Evolutionary conservation across 345 rosid species (phyloP).

Genomic region (Syzygium oleosum): DNA sequence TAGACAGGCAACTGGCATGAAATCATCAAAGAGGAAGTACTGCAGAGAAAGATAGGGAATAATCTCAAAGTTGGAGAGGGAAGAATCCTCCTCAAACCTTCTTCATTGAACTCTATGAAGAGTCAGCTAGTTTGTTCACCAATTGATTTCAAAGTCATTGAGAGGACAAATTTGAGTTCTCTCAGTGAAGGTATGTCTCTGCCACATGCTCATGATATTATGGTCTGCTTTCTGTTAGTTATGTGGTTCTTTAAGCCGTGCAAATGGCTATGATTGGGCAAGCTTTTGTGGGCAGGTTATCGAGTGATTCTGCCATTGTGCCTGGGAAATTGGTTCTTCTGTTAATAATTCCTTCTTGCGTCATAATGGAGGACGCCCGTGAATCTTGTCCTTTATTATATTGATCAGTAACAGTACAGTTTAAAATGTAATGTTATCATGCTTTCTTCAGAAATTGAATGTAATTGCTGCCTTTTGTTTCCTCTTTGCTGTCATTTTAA

Average conservation of each 20-base stretch:
- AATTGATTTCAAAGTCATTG: conserved; percentile 49
- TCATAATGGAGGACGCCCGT: neutral
- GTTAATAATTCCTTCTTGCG: neutral
- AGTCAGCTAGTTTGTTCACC: conserved; percentile 41
- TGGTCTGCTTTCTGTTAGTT: neutral
- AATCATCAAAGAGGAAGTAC: conserved; percentile 19
- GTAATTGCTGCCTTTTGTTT: neutral
- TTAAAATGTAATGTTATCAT: neutral
- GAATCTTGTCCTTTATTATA: neutral
- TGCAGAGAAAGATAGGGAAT: conserved; percentile 21
- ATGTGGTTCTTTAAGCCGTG: neutral
- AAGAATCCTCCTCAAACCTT: conserved; percentile 50
- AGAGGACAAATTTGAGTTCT: conserved; percentile 60
- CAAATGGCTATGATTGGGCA: neutral
- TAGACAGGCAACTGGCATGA: conserved; percentile 88
- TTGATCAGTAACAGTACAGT: neutral
- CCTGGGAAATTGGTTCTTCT: neutral
- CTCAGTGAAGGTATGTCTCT: conserved; percentile 59
- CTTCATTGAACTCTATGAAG: conserved; percentile 30
- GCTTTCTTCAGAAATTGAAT: neutral
- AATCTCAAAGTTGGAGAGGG: conserved; percentile 62
- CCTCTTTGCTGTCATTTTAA: neutral
- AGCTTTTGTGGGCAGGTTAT: neutral
- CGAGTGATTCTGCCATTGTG: neutral
- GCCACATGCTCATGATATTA: neutral